phyloP scores from a whole-genome alignment of 805 yeast genomes.

The Blastobotrys muscicola region DNA sequence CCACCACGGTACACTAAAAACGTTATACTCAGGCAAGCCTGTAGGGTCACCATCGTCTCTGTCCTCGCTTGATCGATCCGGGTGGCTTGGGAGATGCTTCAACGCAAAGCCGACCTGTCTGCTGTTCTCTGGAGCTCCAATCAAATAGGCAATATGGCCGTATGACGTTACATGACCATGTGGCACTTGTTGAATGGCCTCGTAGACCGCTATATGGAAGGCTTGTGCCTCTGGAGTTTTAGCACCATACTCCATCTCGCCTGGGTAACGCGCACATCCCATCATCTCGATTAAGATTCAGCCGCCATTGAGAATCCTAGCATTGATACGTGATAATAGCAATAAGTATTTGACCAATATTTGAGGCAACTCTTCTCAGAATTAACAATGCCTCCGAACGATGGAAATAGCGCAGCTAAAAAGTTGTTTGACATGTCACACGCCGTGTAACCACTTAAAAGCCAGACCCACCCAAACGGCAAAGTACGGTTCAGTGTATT shows the following conservation, averaged over 20 bases:
- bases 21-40: slow-evolving; percentile 20
- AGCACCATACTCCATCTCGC: slow-evolving; percentile 16
- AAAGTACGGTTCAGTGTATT: slow-evolving; percentile 3
- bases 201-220: slow-evolving; percentile 55
- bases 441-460: too few species aligned
- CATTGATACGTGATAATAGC: background rate
- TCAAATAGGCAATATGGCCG: slow-evolving; percentile 62
- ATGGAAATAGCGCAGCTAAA: too few species aligned
- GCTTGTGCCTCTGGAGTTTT: slow-evolving; percentile 39
- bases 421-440: too few species aligned
- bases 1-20: slow-evolving; percentile 66
- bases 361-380: too few species aligned
- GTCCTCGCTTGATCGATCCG: slow-evolving; percentile 1
- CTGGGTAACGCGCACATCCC: background rate
- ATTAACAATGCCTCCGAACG: too few species aligned
- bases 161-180: slow-evolving; percentile 59
- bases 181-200: slow-evolving; percentile 46
- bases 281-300: background rate
- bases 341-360: background rate
- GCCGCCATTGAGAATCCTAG: slow-evolving; percentile 1
- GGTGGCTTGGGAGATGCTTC: slow-evolving; percentile 38
- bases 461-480: too few species aligned
- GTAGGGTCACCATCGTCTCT: slow-evolving; percentile 8
- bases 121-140: slow-evolving; percentile 54
- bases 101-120: slow-evolving; percentile 68